A percentile compares a stretch with the other conserved stretches of the same genome.
phyloP scores from a whole-genome alignment of 2,329 filamentous ascomycete genomes.

The Hypoxylon sp. region DNA sequence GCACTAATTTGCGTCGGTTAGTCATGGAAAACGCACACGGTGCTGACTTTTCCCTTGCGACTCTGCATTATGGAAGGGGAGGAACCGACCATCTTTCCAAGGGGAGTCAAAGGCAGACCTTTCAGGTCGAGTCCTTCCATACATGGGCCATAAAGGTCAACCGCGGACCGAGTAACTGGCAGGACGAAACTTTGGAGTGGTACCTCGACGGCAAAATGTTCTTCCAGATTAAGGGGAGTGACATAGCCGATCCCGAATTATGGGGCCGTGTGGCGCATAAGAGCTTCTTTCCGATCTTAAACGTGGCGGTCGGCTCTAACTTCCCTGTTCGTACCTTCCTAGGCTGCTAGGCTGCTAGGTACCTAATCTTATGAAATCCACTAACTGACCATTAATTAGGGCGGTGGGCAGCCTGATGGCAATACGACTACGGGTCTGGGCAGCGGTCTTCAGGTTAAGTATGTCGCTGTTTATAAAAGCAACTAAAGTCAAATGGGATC shows the following conservation, averaged over 20 bases:
- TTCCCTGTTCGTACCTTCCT: conserved; percentile 24
- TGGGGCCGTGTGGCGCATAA: conserved; percentile 41
- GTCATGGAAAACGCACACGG: conserved; percentile 43
- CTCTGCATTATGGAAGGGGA: conserved; percentile 33
- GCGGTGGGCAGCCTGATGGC: conserved; percentile 34
- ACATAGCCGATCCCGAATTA: conserved; percentile 32
- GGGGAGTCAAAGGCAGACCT: conserved; percentile 15
- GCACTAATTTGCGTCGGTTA: not conserved
- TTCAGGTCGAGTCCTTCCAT: conserved; percentile 38
- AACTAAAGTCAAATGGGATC: conserved; percentile 4
- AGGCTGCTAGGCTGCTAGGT: no score
- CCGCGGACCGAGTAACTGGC: conserved; percentile 36
- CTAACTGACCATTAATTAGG: conserved; percentile 17
- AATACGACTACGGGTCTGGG: conserved; percentile 38
- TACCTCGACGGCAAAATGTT: conserved; percentile 37
- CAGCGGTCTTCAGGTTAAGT: conserved; percentile 40
- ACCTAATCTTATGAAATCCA: not conserved
- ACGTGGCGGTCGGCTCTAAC: conserved; percentile 40
- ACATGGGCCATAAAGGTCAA: conserved; percentile 42
- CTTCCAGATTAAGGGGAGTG: conserved; percentile 38
- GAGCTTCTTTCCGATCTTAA: conserved; percentile 38
- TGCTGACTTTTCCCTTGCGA: conserved; percentile 36
- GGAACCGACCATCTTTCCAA: conserved; percentile 26
- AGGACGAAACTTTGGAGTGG: conserved; percentile 42
- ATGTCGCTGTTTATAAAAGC: conserved; percentile 29